Evolutionary conservation across 208 protist genomes (phyloP), one percentile per base, ranked within the genome.

Genomic region (Trypanosoma boissoni): DNA sequence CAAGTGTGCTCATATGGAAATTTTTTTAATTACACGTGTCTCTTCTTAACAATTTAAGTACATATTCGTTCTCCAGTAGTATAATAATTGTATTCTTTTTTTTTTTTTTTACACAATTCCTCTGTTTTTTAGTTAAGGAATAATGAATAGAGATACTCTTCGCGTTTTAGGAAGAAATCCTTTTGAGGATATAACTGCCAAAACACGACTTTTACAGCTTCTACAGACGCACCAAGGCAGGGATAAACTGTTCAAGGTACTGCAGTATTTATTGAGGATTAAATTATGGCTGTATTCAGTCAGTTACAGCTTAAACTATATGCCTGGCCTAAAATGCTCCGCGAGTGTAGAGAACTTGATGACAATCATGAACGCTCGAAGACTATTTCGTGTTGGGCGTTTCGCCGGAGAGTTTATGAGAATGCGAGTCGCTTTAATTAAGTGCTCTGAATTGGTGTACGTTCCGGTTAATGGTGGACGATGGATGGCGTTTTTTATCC

Each of bases 331-430:
- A 51, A 70, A 91, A 45, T 96, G 86, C 56, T 87, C 86, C 3
- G 66, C 73, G 0, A 52, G 88, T 31, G 86, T 94, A 64, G 70
- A 76, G 55, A 96, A 92, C 45, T 72, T 93, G 27, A 96, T 96
- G 90, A 96, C 86, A 16, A 94, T 94, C 56, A 61, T 92, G 21
- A 96, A 96, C 62, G 88, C 80, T 42, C 86, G 90, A 6, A 76
- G 86, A 39, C 67, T 96, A 31, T 96, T 96, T 68, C 78, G 84
- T 29, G 68, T 96, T 2, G 90, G 86, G 7, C 83, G 90, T 24
- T 96, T 96, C 53, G 80, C 94, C 60, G 86, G 79, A 26, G 86
- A 96, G 64, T 88, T 93, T 70, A 83, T 91, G n/a, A 83, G 90
- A 9, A 92, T 96, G 74, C 83, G 83, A 21, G 72, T 92, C 14